Percentiles rank a stretch among this genome's conserved stretches.
Evolutionary conservation across 768 basidiomycete species (phyloP).

Genomic region (Russula sp.): DNA sequence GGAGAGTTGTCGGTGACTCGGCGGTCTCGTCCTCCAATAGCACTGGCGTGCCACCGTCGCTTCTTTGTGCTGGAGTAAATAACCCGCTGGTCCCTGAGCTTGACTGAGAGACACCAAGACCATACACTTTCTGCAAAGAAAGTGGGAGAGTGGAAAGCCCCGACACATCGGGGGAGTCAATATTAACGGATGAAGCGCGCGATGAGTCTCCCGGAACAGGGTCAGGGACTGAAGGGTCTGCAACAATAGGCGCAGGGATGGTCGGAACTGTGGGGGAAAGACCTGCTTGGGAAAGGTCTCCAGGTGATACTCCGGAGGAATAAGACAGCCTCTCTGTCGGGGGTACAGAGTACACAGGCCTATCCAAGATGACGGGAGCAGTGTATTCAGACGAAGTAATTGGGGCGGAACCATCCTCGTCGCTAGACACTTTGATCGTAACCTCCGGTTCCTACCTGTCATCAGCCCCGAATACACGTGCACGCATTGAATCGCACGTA

Average conservation of each 20-base stretch:
- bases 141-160: slow-evolving; percentile 9
- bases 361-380: not conserved
- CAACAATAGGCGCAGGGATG: slow-evolving; percentile 22
- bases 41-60: slow-evolving; percentile 17
- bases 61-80: slow-evolving; percentile 22
- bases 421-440: not conserved
- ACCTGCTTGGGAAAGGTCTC: not conserved
- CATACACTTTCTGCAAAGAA: slow-evolving; percentile 3
- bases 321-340: not conserved
- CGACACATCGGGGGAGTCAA: not conserved
- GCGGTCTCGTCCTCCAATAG: slow-evolving; percentile 14
- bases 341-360: not conserved
- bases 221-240: slow-evolving; percentile 25
- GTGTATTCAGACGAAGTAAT: not conserved
- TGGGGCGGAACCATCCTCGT: not conserved
- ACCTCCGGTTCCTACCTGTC: slow-evolving; percentile 3
- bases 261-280: not conserved
- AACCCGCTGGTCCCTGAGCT: slow-evolving; percentile 17
- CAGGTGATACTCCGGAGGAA: not conserved
- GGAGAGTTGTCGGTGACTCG: not conserved
- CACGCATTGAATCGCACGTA: not conserved
- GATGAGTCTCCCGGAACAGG: slow-evolving; percentile 14
- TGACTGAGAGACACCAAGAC: slow-evolving; percentile 1
- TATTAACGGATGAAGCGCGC: not conserved
- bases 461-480: not conserved